These are phyloP conservation scores for Dioscorea cayenensis DNA, from an alignment of 116 monocot species.

Conservation along the genomic window DNA sequence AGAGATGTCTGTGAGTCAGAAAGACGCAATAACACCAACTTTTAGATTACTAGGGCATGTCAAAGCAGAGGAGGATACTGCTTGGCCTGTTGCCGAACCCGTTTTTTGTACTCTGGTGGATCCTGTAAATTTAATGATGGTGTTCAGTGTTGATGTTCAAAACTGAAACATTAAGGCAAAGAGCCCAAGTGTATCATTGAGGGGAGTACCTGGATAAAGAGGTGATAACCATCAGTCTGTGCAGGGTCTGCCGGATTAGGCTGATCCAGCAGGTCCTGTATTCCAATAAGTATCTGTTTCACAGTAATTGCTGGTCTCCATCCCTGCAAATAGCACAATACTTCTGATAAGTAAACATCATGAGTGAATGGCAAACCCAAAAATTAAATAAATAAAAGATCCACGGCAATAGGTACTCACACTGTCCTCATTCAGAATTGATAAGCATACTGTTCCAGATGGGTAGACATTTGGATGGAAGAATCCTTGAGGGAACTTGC, in stretches of 20 bases:
- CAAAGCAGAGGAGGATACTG: conserved; percentile 44
- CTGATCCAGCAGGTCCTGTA: conserved; percentile 43
- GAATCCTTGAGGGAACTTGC: conserved; percentile 97
- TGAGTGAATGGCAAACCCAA: neutral
- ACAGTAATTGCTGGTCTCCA: conserved; percentile 56
- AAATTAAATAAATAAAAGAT: neutral
- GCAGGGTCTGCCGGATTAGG: conserved; percentile 46
- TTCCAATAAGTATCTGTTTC: conserved; percentile 40
- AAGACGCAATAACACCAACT: neutral
- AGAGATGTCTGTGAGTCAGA: neutral
- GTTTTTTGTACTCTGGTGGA: conserved; percentile 39
- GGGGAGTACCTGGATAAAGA: conserved; percentile 33
- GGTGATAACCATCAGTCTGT: conserved; percentile 36
- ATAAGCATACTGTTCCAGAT: conserved; percentile 96
- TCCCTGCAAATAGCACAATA: conserved; percentile 13
- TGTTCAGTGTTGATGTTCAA: too few species aligned
- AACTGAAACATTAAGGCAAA: too few species aligned
- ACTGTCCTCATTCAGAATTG: conserved; percentile 95
- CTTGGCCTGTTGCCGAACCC: conserved; percentile 52
- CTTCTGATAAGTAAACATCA: neutral
- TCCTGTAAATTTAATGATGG: conserved; percentile 23
- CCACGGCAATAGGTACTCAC: conserved; percentile 22
- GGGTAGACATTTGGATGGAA: conserved; percentile 99
- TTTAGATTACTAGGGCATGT: neutral
- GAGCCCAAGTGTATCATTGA: neutral